phyloP scores from a whole-genome alignment of 345 rosid genomes.

The Boechera stricta region DNA sequence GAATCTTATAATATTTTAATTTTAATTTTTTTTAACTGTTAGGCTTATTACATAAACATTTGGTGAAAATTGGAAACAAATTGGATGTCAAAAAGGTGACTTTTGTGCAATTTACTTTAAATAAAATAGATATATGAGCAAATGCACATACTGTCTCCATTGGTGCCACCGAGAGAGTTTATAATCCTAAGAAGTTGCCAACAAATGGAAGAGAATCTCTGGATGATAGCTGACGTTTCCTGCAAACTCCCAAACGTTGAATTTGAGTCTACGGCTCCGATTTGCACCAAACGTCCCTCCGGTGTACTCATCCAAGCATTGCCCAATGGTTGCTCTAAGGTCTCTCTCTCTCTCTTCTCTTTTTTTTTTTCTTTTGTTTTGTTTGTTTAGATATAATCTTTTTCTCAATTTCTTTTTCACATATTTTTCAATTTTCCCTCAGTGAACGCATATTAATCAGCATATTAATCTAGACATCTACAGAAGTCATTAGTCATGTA shows the following conservation, averaged over 20 bases:
- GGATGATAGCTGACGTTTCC: constrained; percentile 76
- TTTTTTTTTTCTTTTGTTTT: neutral
- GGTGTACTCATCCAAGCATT: constrained; percentile 76
- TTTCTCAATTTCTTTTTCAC: too few species aligned
- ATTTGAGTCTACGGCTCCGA: constrained; percentile 11
- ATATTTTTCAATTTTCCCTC: too few species aligned
- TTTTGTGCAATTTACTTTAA: neutral
- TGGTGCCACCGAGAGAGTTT: constrained; percentile 73
- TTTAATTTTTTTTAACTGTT: neutral
- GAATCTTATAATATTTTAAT: neutral
- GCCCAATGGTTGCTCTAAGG: constrained; percentile 65
- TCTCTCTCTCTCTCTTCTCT: constrained; percentile 20
- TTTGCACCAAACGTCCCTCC: constrained; percentile 76
- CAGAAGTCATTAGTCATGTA: neutral
- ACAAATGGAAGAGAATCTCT: constrained; percentile 55
- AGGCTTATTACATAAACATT: neutral
- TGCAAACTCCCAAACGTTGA: constrained; percentile 42
- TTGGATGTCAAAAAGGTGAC: neutral
- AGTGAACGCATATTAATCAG: neutral
- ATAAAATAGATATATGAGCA: constrained; percentile 59
- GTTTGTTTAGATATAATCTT: neutral
- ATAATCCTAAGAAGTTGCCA: constrained; percentile 66
- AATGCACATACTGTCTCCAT: constrained; percentile 78
- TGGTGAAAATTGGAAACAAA: neutral
- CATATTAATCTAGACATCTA: neutral